A percentile compares a stretch with the other conserved stretches of the same genome.
Conservation (phyloP, 2,329 filamentous ascomycete species). For the Dothiorella sarmentorum region DNA sequence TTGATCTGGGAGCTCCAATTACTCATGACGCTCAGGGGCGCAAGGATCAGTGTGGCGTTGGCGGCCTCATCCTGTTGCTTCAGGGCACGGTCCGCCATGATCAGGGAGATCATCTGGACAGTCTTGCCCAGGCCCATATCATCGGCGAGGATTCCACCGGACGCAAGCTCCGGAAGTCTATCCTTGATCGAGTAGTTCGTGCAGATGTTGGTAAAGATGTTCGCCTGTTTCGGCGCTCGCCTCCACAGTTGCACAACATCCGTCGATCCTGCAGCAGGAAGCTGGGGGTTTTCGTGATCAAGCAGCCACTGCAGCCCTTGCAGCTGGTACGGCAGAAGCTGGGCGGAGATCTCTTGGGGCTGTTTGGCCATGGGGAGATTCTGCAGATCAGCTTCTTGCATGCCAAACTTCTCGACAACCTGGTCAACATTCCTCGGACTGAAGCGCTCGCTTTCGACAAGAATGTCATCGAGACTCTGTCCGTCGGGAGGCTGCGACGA, state of each 20-base stretch:
- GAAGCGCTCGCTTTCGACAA: constrained; percentile 64
- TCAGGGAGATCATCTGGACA: constrained; percentile 75
- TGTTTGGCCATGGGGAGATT: constrained; percentile 61
- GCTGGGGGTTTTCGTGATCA: constrained; percentile 66
- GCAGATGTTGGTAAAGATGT: constrained; percentile 63
- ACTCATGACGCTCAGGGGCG: constrained; percentile 72
- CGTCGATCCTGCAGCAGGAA: constrained; percentile 57
- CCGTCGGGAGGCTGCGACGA: constrained; percentile 34
- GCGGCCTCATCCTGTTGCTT: constrained; percentile 44
- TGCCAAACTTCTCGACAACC: constrained; percentile 66
- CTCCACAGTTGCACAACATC: constrained; percentile 78
- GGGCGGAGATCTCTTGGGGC: constrained; percentile 61
- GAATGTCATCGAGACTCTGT: constrained; percentile 59
- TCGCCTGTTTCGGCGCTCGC: constrained; percentile 39
- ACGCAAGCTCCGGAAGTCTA: constrained; percentile 58
- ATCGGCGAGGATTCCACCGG: constrained; percentile 64
- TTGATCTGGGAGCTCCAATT: constrained; percentile 83
- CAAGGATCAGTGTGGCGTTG: constrained; percentile 79
- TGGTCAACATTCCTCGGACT: constrained; percentile 63
- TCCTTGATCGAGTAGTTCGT: constrained; percentile 62
- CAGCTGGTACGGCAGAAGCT: constrained; percentile 72
- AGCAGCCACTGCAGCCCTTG: constrained; percentile 80
- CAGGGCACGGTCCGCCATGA: constrained; percentile 61
- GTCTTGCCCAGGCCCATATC: constrained; percentile 86
- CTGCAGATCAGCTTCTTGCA: constrained; percentile 64